Evolutionary conservation across 1,139 yeast species (phyloP).

Genomic region (Hyphopichia fennica): DNA sequence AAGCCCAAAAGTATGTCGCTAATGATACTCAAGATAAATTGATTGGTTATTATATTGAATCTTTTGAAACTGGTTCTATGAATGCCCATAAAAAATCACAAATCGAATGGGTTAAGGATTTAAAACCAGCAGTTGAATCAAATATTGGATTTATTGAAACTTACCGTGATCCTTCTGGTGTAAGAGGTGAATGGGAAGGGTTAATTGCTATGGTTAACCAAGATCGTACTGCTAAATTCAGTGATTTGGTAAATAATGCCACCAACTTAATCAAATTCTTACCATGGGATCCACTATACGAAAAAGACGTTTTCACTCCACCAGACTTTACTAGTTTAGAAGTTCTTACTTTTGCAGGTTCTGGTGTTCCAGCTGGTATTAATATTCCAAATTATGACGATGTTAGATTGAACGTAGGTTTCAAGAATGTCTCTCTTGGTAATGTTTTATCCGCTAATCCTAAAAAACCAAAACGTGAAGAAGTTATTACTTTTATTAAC

Average conservation of each 20-base stretch:
- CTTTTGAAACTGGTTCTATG: slow-evolving; percentile 82
- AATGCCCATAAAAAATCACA: slow-evolving; percentile 84
- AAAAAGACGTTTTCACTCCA: slow-evolving; percentile 83
- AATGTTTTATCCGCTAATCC: slow-evolving; percentile 73
- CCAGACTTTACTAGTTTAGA: slow-evolving; percentile 91
- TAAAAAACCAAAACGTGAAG: slow-evolving; percentile 61
- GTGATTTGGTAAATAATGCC: slow-evolving; percentile 66
- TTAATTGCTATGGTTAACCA: slow-evolving; percentile 89
- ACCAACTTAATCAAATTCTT: slow-evolving; percentile 60
- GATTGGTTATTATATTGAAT: slow-evolving; percentile 63
- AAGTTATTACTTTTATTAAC: slow-evolving; percentile 66
- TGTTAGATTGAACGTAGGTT: slow-evolving; percentile 77
- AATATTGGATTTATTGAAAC: slow-evolving; percentile 91
- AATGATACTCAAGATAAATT: slow-evolving; percentile 69
- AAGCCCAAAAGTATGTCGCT: slow-evolving; percentile 65
- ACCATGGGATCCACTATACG: slow-evolving; percentile 77
- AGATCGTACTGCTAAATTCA: slow-evolving; percentile 80
- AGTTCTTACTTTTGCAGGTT: slow-evolving; percentile 84
- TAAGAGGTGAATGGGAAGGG: slow-evolving; percentile 94
- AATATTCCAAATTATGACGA: slow-evolving; percentile 92
- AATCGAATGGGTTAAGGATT: slow-evolving; percentile 82
- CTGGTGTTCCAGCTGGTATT: slow-evolving; percentile 91
- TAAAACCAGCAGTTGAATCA: slow-evolving; percentile 80
- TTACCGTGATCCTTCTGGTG: slow-evolving; percentile 88
- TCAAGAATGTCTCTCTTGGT: slow-evolving; percentile 86